A percentile compares a stretch with the other conserved stretches of the same genome.
These are phyloP conservation scores for Colletotrichum lini DNA, from an alignment of 2,329 filamentous ascomycete genomes.

Conservation along the genomic window DNA sequence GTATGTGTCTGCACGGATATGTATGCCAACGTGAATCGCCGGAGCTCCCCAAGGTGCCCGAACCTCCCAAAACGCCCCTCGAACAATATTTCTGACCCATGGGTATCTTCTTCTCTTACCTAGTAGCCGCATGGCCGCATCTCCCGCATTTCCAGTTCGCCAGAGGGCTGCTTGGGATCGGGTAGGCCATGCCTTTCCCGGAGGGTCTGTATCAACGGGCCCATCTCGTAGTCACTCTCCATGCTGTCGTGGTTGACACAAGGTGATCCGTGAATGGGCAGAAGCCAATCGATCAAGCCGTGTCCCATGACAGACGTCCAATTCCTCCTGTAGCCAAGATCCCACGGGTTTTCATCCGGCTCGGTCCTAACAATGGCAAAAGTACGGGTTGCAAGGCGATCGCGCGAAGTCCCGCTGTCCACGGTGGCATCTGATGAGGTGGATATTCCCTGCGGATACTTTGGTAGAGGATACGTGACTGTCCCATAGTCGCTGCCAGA, in stretches of 20 bases:
- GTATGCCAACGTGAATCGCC: not conserved
- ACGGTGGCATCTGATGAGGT: constrained; percentile 20
- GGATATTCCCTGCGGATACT: constrained; percentile 41
- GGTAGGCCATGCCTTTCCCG: constrained; percentile 59
- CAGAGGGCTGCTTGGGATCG: constrained; percentile 44
- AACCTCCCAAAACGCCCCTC: constrained; percentile 4
- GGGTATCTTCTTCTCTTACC: constrained; percentile 23
- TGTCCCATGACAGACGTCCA: constrained; percentile 86
- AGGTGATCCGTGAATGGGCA: constrained; percentile 83
- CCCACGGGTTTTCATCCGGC: constrained; percentile 87
- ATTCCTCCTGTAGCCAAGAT: constrained; percentile 79
- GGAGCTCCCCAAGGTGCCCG: not conserved
- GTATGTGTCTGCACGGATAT: not conserved
- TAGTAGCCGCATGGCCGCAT: constrained; percentile 16
- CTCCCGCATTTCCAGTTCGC: constrained; percentile 51
- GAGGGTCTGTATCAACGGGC: constrained; percentile 71
- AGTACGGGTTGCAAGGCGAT: constrained; percentile 69
- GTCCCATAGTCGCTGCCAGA: constrained; percentile 61
- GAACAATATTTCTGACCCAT: not conserved
- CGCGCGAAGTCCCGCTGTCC: constrained; percentile 45
- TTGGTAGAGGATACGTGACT: constrained; percentile 71
- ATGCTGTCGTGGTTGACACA: constrained; percentile 77
- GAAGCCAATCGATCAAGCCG: constrained; percentile 80
- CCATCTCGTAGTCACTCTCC: constrained; percentile 78
- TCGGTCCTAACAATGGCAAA: constrained; percentile 86